Base-by-base conservation (phyloP, 495 filamentous ascomycete genomes). In the Terfezia claveryi region DNA sequence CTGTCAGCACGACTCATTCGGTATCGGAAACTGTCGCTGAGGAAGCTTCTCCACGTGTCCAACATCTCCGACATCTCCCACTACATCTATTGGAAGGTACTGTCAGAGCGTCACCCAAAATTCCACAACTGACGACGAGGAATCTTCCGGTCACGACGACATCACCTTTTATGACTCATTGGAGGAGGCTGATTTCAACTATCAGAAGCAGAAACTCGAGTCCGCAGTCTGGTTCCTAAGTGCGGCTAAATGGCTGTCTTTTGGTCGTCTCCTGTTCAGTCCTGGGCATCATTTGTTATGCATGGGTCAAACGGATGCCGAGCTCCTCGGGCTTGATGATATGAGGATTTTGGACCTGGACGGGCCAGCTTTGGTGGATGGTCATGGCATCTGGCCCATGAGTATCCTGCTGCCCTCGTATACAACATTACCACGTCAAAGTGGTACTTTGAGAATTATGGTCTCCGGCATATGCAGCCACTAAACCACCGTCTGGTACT, bases 241-340 rank as follows among this genome's bases (percentile, higher is more conserved):
- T 49, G 60, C 63, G 0, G 54, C 60, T 51, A 66, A 65, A 46
- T 66, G 63, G 63, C 17, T 65, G 36, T 65, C 61, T 16, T 66
- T 65, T 23, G 63, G 63, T 11, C 59, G 63, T 16, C 57, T 66
- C 14, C 50, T 66, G 36, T 66, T 66, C 41, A 63, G 58, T 9
- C 63, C 63, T 10, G 63, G 63, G 2, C 63, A 66, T 51, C 60
- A 66, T 51, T 51, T 66, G 49, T 57, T 66, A 41, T 49, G 51
- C 7, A 17, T 66, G 16, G 57, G 52, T 16, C 14, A 41, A 4
- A 38, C 52, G 5, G 52, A 49, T 37, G 52, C 36, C 7, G 17
- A 54, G 23, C 36, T 1, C 46, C 41, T 4, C 55, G 49, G 2
- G 44, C 54, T n/a, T 20, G 41, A 57, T 37, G 57, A 55, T 38